Conservation (phyloP, 345 rosid species). For the Ceriops decandra region DNA sequence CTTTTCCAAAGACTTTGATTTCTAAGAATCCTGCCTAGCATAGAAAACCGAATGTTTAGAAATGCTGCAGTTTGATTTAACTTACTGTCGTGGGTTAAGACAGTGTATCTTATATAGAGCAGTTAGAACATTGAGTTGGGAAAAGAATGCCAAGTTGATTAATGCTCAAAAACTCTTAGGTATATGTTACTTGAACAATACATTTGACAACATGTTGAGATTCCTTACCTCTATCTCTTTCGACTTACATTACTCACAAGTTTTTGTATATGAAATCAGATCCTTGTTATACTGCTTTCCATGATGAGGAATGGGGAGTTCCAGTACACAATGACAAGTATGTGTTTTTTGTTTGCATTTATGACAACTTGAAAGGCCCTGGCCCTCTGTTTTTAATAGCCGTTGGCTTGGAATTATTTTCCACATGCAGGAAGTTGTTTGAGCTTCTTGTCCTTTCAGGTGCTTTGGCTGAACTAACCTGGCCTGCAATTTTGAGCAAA, state of each 20-base stretch:
- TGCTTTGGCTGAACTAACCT: constrained; percentile 58
- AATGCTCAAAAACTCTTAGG: no score
- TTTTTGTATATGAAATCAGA: constrained; percentile 43
- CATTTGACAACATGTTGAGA: neutral
- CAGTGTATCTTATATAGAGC: no score
- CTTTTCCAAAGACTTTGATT: no score
- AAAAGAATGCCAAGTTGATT: no score
- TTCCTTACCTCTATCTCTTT: neutral
- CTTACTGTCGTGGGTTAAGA: no score
- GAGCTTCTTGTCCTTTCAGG: constrained; percentile 67
- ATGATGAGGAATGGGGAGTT: constrained; percentile 94
- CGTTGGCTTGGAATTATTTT: constrained; percentile 19
- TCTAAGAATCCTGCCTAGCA: no score
- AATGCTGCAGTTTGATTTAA: no score
- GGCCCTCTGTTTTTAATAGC: constrained; percentile 12
- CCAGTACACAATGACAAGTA: constrained; percentile 76
- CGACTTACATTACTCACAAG: constrained; percentile 11
- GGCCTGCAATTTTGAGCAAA: constrained; percentile 66
- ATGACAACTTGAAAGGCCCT: constrained; percentile 6
- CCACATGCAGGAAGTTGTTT: constrained; percentile 59
- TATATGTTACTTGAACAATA: neutral
- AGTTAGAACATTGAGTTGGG: no score
- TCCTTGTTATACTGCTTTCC: constrained; percentile 62
- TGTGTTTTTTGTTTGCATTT: constrained; percentile 21
- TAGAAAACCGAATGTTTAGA: no score